Conservation (phyloP, 2,329 filamentous ascomycete species). For the Cladophialophora exuberans region DNA sequence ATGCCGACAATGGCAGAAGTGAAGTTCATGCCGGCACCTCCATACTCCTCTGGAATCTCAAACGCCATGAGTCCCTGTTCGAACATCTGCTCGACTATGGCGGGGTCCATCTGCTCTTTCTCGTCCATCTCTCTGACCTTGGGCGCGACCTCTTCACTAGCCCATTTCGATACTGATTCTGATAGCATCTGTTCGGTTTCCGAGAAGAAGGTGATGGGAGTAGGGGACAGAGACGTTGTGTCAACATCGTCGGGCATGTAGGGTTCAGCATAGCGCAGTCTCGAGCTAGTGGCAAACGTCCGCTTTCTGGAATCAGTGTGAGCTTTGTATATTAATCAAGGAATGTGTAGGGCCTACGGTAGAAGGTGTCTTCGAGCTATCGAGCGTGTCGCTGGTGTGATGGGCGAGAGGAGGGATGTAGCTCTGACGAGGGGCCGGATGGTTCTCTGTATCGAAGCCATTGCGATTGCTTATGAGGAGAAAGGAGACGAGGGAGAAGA, state of each 20-base stretch:
- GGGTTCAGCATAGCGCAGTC: constrained; percentile 39
- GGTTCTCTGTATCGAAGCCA: constrained; percentile 54
- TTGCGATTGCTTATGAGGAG: constrained; percentile 33
- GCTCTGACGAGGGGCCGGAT: constrained; percentile 44
- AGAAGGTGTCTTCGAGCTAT: constrained; percentile 34
- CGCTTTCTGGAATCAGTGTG: constrained; percentile 17
- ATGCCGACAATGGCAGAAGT: constrained; percentile 94
- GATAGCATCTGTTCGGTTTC: constrained; percentile 89
- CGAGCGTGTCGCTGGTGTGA: constrained; percentile 10
- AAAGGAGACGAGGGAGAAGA: neutral
- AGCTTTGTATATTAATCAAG: constrained; percentile 6
- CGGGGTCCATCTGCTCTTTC: constrained; percentile 87
- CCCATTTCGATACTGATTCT: constrained; percentile 88
- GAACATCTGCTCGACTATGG: constrained; percentile 87
- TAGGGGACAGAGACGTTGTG: constrained; percentile 79
- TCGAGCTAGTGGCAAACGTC: constrained; percentile 42
- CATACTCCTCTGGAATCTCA: constrained; percentile 96
- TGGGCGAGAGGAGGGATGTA: constrained; percentile 12
- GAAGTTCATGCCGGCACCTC: constrained; percentile 98
- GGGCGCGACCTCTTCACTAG: constrained; percentile 82
- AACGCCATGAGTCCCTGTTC: constrained; percentile 97
- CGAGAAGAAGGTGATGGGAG: constrained; percentile 89
- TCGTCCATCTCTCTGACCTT: constrained; percentile 98
- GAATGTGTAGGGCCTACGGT: constrained; percentile 40
- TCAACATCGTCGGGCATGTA: constrained; percentile 49